Evolutionary conservation across 345 rosid species (phyloP).

Genomic region (Anacardium occidentale): DNA sequence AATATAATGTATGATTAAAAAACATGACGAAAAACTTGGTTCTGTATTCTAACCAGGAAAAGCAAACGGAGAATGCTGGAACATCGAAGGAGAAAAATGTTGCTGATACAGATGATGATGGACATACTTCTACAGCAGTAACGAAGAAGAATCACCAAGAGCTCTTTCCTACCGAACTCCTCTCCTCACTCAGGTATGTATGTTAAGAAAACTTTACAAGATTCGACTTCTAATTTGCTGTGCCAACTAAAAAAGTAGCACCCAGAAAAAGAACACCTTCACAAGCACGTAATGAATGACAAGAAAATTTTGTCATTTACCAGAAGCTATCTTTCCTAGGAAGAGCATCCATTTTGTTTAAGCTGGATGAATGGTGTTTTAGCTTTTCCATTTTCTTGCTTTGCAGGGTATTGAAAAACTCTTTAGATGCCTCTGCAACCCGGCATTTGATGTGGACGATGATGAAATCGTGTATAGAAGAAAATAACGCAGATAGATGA

Average conservation of each 20-base stretch:
- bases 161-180: conserved; percentile 78
- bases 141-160: conserved; percentile 65
- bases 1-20: background rate
- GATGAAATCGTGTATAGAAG: conserved; percentile 83
- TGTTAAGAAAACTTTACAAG: background rate
- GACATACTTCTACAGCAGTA: conserved; percentile 60
- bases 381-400: too few species aligned
- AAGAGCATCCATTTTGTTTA: too few species aligned
- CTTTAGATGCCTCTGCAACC: conserved; percentile 95
- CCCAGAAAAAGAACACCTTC: too few species aligned
- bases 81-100: conserved; percentile 50
- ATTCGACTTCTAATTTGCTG: background rate
- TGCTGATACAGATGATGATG: conserved; percentile 54
- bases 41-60: conserved; percentile 39
- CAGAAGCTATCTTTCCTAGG: too few species aligned
- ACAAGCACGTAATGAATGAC: too few species aligned
- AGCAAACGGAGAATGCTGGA: conserved; percentile 44
- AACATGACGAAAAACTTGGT: background rate
- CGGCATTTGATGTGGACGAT: conserved; percentile 93
- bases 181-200: conserved; percentile 72
- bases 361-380: too few species aligned
- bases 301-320: too few species aligned
- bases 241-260: background rate
- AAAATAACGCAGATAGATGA: conserved; percentile 40
- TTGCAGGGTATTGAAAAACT: conserved; percentile 90